Percentiles rank a stretch among this genome's conserved stretches.
Conservation (phyloP, 2,329 filamentous ascomycete genomes). For the Cordyceps fumosorosea region DNA sequence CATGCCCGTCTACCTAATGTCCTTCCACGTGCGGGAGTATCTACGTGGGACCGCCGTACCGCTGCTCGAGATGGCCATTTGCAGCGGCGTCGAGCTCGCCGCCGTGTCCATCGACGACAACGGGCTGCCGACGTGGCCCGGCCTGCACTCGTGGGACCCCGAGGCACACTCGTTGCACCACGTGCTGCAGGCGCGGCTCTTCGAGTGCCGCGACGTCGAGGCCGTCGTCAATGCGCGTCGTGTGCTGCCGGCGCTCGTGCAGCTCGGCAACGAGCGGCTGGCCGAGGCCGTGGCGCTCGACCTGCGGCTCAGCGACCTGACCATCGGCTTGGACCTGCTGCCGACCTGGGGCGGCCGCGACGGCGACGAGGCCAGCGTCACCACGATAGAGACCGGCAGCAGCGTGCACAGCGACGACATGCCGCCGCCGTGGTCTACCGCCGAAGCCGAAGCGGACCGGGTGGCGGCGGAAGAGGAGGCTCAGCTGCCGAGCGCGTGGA, state of each 20-base stretch:
- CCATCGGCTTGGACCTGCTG: conserved; percentile 22
- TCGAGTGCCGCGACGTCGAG: conserved; percentile 15
- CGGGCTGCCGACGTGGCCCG: conserved; percentile 25
- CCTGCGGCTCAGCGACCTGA: conserved; percentile 17
- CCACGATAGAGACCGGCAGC: neutral
- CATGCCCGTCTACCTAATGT: neutral
- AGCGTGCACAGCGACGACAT: neutral
- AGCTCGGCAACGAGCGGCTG: conserved; percentile 23
- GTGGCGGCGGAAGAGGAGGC: neutral
- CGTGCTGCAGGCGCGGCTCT: conserved; percentile 21
- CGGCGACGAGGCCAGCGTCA: neutral
- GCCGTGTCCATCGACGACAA: conserved; percentile 23
- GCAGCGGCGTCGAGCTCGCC: conserved; percentile 12
- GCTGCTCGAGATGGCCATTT: conserved; percentile 19
- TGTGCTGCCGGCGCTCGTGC: conserved; percentile 19
- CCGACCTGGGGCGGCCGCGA: conserved; percentile 21
- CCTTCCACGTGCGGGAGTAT: neutral
- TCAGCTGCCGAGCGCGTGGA: neutral
- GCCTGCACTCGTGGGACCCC: conserved; percentile 20
- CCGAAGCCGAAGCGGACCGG: neutral
- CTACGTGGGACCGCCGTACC: conserved; percentile 18
- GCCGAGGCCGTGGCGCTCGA: conserved; percentile 20
- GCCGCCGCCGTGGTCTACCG: neutral
- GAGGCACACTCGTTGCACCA: conserved; percentile 19
- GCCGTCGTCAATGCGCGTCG: conserved; percentile 15